A percentile compares a stretch with the other conserved stretches of the same genome.
These are phyloP conservation scores for Lotmaria passim DNA, from an alignment of 208 protist species.

Conservation along the genomic window DNA sequence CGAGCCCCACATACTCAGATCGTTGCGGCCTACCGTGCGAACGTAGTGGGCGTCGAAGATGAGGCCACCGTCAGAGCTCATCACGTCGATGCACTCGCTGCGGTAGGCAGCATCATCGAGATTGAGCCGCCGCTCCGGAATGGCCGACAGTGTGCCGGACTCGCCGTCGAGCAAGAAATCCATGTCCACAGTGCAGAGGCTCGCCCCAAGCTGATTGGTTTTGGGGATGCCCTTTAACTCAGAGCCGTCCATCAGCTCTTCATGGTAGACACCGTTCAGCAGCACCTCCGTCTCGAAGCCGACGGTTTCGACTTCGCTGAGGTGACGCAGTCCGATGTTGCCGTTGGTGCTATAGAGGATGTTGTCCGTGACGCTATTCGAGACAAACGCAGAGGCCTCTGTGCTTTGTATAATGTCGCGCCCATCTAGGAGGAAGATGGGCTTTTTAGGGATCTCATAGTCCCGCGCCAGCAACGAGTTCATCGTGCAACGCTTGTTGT, in stretches of 20 bases:
- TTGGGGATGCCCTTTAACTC: slow-evolving; percentile 24
- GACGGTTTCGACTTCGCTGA: slow-evolving; percentile 78
- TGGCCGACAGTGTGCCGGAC: slow-evolving; percentile 71
- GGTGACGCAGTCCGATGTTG: slow-evolving; percentile 77
- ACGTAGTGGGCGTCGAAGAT: slow-evolving; percentile 82
- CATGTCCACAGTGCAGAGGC: slow-evolving; percentile 68
- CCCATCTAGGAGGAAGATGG: slow-evolving; percentile 76
- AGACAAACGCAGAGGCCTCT: slow-evolving; percentile 79
- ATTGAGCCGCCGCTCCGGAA: slow-evolving; percentile 63
- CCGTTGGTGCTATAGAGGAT: slow-evolving; percentile 91
- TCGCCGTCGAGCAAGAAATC: slow-evolving; percentile 85
- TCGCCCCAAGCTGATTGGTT: slow-evolving; percentile 67
- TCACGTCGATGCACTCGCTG: slow-evolving; percentile 72
- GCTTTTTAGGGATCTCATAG: slow-evolving; percentile 87
- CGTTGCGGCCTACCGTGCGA: slow-evolving; percentile 60
- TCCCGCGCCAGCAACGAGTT: slow-evolving; percentile 66
- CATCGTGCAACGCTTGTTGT: slow-evolving; percentile 34
- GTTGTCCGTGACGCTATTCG: slow-evolving; percentile 76
- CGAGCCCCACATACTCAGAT: slow-evolving; percentile 73
- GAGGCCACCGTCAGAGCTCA: slow-evolving; percentile 79
- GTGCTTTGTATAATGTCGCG: slow-evolving; percentile 82
- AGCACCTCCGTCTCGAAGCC: slow-evolving; percentile 73
- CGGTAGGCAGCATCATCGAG: slow-evolving; percentile 77
- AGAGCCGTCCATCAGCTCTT: slow-evolving; percentile 16
- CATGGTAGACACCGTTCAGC: slow-evolving; percentile 85